Percentiles rank a stretch among this genome's conserved stretches.
Evolutionary conservation across 2,329 filamentous ascomycete genomes (phyloP).

Genomic region (Colletotrichum sp.): DNA sequence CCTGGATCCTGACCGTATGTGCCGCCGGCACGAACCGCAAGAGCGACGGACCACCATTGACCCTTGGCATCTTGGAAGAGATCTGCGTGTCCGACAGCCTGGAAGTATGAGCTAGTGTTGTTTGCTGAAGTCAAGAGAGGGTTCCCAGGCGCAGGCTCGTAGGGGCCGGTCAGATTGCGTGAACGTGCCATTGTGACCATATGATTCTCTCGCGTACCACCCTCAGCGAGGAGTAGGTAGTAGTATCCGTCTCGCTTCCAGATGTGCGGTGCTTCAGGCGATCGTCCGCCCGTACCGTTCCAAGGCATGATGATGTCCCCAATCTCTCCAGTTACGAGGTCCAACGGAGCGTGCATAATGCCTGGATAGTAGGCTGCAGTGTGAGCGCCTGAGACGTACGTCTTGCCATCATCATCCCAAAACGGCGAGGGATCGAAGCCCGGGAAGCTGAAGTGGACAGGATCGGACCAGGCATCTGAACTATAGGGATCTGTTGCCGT

Average conservation of each 20-base stretch:
- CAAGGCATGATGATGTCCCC: constrained; percentile 46
- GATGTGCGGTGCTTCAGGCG: constrained; percentile 60
- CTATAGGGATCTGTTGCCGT: constrained; percentile 24
- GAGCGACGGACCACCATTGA: constrained; percentile 47
- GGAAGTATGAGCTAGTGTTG: constrained; percentile 49
- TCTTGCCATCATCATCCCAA: constrained; percentile 61
- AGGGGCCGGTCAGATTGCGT: constrained; percentile 46
- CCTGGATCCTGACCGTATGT: constrained; percentile 35
- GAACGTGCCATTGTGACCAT: constrained; percentile 55
- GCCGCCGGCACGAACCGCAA: constrained; percentile 40
- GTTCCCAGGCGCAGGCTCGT: constrained; percentile 45
- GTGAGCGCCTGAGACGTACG: constrained; percentile 49
- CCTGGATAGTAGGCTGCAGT: constrained; percentile 32
- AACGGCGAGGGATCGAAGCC: constrained; percentile 56
- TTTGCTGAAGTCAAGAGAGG: constrained; percentile 50
- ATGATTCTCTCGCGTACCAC: constrained; percentile 53
- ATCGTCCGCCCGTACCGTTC: constrained; percentile 50
- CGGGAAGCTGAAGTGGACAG: constrained; percentile 26
- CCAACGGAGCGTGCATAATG: constrained; percentile 41
- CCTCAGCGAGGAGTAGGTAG: constrained; percentile 59
- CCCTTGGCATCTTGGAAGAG: constrained; percentile 54
- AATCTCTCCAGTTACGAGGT: constrained; percentile 44
- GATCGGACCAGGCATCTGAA: constrained; percentile 29
- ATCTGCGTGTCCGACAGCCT: constrained; percentile 63
- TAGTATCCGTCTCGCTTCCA: constrained; percentile 56